These are phyloP conservation scores for Crataegus laevigata DNA, from an alignment of 306 rosid species.

Conservation along the genomic window DNA sequence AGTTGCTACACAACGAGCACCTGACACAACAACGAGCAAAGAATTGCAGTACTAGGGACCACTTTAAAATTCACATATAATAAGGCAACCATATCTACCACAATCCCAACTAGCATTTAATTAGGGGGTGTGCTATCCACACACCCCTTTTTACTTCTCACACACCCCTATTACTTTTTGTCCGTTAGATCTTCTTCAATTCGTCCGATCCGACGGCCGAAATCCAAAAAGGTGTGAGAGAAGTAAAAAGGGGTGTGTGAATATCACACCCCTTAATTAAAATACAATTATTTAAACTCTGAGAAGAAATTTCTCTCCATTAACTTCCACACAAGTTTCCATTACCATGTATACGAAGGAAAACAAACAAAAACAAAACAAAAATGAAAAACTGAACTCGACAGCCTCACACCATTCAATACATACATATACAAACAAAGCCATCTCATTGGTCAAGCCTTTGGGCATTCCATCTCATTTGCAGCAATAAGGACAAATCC, in stretches of 20 bases:
- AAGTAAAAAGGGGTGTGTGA: no score
- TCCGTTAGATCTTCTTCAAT: no score
- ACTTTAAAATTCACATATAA: constrained; percentile 2
- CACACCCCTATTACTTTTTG: no score
- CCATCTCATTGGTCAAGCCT: background rate
- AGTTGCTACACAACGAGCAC: constrained; percentile 85
- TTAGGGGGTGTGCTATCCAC: no score
- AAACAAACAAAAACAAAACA: background rate
- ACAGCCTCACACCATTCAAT: background rate
- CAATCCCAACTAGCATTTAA: no score
- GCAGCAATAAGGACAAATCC: background rate
- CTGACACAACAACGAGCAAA: constrained; percentile 25
- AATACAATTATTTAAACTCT: background rate
- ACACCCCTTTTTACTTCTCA: no score
- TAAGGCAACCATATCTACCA: no score
- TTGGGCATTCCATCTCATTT: background rate
- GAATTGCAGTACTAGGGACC: background rate
- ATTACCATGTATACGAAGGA: background rate
- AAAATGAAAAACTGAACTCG: background rate
- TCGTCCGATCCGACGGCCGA: no score
- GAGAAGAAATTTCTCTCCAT: background rate
- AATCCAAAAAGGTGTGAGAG: no score
- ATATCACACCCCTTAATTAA: no score
- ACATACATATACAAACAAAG: background rate
- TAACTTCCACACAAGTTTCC: background rate